Evolutionary conservation across 805 yeast genomes (phyloP), one percentile per base, ranked within the genome.

Genomic region (Dipodascopsis uninucleata): DNA sequence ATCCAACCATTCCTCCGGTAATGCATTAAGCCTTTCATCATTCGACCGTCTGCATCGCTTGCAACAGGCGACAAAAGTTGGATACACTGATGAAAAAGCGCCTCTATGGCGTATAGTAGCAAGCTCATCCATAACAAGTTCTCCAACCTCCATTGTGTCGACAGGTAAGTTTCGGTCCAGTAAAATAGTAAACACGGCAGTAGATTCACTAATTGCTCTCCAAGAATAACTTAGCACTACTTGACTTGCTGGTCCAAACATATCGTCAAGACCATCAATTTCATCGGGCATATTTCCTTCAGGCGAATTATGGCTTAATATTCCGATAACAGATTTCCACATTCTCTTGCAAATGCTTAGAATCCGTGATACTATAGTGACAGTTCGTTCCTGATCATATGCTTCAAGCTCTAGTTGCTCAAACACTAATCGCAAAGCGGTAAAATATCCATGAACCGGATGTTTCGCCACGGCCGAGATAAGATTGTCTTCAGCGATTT

Each of bases 31-130:
- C 0, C 62, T 63, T 12, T 58, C 39, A 14, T 44, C 28, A n/a
- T 23, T 20, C 17, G 61, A 53, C 7, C 47, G 31, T 31, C 65
- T 61, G 60, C 90, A 80, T n/a, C 77, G 63, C 10, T 64, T 52
- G 55, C 96, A 85, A 43, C 81, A 75, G 5, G 79, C 71, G 10
- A 79, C 72, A 56, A 84, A 86, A 0, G 93, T 76, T 4, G 96
- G 96, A 52, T 85, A 81, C 0, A 89, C 82, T 0, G 97, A 80
- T 7, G 94, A 81, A 51, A 90, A 85, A 0, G 97, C 96, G 25
- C 97, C 97, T 49, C 94, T 75, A 57, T 93, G 97, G 35, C 89
- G 77, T 17, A 89, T 81, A 0, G 78, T 71, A 2, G 85, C 73
- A 28, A 93, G 67, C 60, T 88, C 95, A 8, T 68, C 74, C 45